Conservation (phyloP, 1,139 yeast species). For the Lodderomyces jiufengensis region DNA sequence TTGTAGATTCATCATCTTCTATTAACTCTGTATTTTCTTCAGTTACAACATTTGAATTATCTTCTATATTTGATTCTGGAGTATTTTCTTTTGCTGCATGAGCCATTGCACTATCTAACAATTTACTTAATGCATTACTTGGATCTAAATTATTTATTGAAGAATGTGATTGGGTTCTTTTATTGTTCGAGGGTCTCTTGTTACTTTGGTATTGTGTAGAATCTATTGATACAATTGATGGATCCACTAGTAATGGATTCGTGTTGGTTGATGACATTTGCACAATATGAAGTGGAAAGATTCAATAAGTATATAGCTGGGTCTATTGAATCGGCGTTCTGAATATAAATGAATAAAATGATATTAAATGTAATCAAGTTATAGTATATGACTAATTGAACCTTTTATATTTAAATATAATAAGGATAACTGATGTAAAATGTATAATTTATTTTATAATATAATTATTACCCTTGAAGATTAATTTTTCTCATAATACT, state of each 20-base stretch:
- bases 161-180: slow-evolving; percentile 3
- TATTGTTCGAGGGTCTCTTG: slow-evolving; percentile 2
- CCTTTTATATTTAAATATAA: too few species aligned
- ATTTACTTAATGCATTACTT: slow-evolving; percentile 39
- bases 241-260: slow-evolving; percentile 30
- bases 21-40: background rate
- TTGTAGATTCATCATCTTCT: slow-evolving; percentile 4
- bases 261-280: slow-evolving; percentile 12
- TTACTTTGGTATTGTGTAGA: slow-evolving; percentile 9
- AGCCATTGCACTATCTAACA: slow-evolving; percentile 43
- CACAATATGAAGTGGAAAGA: too few species aligned
- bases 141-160: slow-evolving; percentile 22
- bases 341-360: too few species aligned
- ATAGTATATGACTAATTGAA: too few species aligned
- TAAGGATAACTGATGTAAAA: too few species aligned
- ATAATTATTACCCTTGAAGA: too few species aligned
- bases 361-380: too few species aligned
- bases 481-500: too few species aligned
- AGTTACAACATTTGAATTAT: background rate
- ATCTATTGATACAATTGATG: slow-evolving; percentile 28
- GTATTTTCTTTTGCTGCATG: slow-evolving; percentile 49
- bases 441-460: too few species aligned
- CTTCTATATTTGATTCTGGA: slow-evolving; percentile 25
- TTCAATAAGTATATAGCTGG: background rate
- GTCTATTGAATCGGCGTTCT: too few species aligned